phyloP scores from a whole-genome alignment of 345 rosid species.

The Sonneratia alba region DNA sequence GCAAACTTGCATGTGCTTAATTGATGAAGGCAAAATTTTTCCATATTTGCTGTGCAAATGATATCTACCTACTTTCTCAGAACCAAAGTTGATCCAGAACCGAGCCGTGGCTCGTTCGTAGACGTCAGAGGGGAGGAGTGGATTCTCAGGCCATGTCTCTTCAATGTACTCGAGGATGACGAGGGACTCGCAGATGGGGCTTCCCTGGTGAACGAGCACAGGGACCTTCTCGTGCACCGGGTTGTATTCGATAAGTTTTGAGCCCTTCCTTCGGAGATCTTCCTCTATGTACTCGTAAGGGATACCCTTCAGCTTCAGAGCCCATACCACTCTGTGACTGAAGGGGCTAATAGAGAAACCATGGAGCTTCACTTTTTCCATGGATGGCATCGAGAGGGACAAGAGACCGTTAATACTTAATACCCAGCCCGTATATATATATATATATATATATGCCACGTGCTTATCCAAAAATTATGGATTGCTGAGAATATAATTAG shows the following conservation, averaged over 20 bases:
- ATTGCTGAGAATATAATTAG: no score
- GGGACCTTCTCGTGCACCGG: constrained; percentile 24
- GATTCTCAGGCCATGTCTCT: constrained; percentile 16
- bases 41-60: no score
- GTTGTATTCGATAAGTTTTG: neutral
- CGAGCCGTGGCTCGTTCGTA: constrained; percentile 18
- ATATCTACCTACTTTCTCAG: constrained; percentile 19
- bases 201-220: constrained; percentile 36
- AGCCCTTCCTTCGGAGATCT: constrained; percentile 32
- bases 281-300: constrained; percentile 28
- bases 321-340: constrained; percentile 27
- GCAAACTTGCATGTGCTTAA: no score
- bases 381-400: no score
- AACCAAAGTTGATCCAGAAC: constrained; percentile 25
- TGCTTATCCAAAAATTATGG: no score
- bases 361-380: constrained; percentile 21
- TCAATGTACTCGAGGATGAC: constrained; percentile 34
- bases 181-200: constrained; percentile 25
- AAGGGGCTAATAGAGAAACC: constrained; percentile 23
- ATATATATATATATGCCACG: no score
- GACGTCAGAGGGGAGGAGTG: constrained; percentile 22
- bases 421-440: no score
- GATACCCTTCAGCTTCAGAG: constrained; percentile 27
- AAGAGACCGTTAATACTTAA: no score
- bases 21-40: no score